These are phyloP conservation scores for Mrakia frigida DNA, from an alignment of 768 basidiomycete species.

Conservation along the genomic window DNA sequence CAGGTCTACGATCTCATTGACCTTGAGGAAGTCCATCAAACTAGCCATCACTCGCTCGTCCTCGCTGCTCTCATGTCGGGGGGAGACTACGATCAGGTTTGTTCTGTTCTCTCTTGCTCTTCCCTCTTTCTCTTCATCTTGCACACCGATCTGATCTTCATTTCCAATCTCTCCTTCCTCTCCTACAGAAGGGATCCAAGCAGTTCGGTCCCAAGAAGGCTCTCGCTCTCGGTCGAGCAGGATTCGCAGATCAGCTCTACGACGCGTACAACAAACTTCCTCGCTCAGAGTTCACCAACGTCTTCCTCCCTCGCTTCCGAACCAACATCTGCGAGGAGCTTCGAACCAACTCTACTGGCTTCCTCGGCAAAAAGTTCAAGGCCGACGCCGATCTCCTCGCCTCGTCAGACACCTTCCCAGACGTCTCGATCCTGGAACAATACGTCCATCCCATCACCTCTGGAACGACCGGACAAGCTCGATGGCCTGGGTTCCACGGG, in stretches of 20 bases:
- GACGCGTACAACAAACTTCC: slow-evolving; percentile 8
- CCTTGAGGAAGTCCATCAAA: slow-evolving; percentile 54
- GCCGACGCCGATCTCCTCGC: slow-evolving; percentile 62
- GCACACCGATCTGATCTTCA: slow-evolving; percentile 55
- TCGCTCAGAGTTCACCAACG: slow-evolving; percentile 34
- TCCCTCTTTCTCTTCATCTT: slow-evolving; percentile 63
- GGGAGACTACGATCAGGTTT: slow-evolving; percentile 74
- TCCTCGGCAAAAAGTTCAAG: slow-evolving; percentile 60
- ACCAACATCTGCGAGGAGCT: slow-evolving; percentile 35
- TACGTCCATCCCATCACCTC: slow-evolving; percentile 68
- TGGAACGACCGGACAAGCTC: slow-evolving; percentile 29
- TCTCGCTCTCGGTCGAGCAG: slow-evolving; percentile 70
- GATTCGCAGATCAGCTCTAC: slow-evolving; percentile 54
- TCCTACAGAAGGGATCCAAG: slow-evolving; percentile 59
- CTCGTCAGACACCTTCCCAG: slow-evolving; percentile 56
- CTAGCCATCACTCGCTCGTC: neutral
- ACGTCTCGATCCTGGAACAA: slow-evolving; percentile 64
- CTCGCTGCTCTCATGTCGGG: slow-evolving; percentile 54
- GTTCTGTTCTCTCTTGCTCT: neutral
- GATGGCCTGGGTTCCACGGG: slow-evolving; percentile 40
- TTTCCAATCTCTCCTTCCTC: slow-evolving; percentile 32
- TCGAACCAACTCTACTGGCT: slow-evolving; percentile 49
- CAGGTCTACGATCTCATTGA: neutral
- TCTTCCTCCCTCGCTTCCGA: slow-evolving; percentile 35
- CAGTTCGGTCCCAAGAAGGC: slow-evolving; percentile 52